Base-by-base conservation (phyloP, 1,284 basidiomycete genomes). In the Fomitopsis betulina region DNA sequence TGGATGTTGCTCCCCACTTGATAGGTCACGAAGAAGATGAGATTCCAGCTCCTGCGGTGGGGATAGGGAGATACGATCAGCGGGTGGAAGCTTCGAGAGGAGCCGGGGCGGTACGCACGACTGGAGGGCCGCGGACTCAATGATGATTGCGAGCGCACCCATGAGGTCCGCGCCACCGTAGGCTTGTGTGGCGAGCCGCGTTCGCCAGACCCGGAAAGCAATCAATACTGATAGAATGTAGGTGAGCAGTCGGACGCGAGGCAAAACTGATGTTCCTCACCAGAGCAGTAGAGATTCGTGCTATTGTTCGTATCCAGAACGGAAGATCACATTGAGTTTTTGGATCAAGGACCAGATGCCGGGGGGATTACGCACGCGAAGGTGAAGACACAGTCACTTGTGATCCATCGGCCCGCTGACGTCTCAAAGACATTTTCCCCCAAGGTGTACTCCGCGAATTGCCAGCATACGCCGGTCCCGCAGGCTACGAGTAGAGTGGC, bases 11-110 rank as follows among this genome's bases (percentile, higher is more conserved):
- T 51, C 39, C 52, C 52, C 43, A 30, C 55, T 19, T 56, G 55
- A 30, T 56, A 56, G 49, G 55, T 56, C 23, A 56, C 39, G 55
- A 56, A 56, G 49, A 56, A 56, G 55, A 56, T 52, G 15, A 56
- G 55, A 38, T 56, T 56, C 55, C 47, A 50, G 55, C 32, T 42
- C 38, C 55, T 56, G 38, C 30, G n/a, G 5, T 21, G 13, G 49
- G 17, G n/a, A n/a, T 2, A 19, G 17, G 19, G 49, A n/a, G 23
- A n/a, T 17, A 7, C 15, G 47, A 37, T 51, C 49, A 51, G 49
- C 12, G 30, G n/a, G 32, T 5, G 32, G 30, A 30, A 21, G 17
- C 49, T 27, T 15, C 45, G 49, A 21, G 32, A 17, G 32, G 8
- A 17, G 15, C 32, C 13, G 19, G 45, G 1, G 38, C 37, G 32